Evolutionary conservation across 495 filamentous ascomycete genomes (phyloP).

Genomic region (Aspergillus wentii): DNA sequence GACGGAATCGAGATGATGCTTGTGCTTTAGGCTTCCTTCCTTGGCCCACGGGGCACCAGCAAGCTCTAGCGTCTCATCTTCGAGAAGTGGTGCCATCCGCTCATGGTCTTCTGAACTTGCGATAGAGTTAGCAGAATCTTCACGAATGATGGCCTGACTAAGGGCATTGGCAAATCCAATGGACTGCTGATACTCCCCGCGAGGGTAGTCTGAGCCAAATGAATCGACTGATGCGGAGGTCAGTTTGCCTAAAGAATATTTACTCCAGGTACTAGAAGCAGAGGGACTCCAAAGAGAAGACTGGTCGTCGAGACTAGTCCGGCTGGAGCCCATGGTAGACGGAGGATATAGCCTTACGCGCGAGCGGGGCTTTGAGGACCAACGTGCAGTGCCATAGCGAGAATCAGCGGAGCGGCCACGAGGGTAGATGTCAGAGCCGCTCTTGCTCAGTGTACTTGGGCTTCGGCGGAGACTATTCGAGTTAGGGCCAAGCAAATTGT

Average conservation of each 20-base stretch:
- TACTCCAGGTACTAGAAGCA: conserved; percentile 89
- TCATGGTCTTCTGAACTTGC: conserved; percentile 45
- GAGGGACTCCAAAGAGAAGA: conserved; percentile 90
- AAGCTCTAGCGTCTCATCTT: conserved; percentile 87
- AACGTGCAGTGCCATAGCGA: conserved; percentile 62
- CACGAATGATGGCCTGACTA: conserved; percentile 93
- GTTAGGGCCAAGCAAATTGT: conserved; percentile 42
- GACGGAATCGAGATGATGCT: conserved; percentile 85
- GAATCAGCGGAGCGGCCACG: conserved; percentile 67
- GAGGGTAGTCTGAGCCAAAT: conserved; percentile 70
- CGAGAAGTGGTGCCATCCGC: conserved; percentile 65
- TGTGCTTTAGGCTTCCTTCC: conserved; percentile 92
- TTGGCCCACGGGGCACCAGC: conserved; percentile 95
- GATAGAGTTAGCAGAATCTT: conserved; percentile 63
- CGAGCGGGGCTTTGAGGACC: conserved; percentile 81
- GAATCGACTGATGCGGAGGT: conserved; percentile 90
- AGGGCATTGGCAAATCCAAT: conserved; percentile 98
- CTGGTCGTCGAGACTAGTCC: conserved; percentile 88
- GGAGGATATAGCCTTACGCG: conserved; percentile 71
- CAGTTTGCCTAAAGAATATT: conserved; percentile 81
- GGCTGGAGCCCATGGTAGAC: conserved; percentile 82
- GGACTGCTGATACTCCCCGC: conserved; percentile 86
- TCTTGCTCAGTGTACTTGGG: conserved; percentile 88
- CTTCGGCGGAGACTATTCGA: conserved; percentile 67
- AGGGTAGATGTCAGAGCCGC: conserved; percentile 69